Base-by-base conservation (phyloP, 139 green algal species). In the Picochlorum sp. region DNA sequence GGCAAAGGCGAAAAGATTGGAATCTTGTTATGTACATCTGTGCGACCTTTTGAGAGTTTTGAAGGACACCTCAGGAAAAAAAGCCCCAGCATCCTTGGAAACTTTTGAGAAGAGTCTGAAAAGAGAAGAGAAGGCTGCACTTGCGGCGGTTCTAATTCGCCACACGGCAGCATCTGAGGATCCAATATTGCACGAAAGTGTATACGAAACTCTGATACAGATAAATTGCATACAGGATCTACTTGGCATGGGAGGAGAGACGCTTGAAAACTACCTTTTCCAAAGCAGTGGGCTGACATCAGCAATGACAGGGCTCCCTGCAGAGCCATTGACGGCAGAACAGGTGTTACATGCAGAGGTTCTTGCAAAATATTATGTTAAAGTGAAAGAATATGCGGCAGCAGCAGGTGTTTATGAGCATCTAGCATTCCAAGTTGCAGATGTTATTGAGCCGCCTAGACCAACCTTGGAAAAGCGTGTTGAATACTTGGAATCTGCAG, bases 331-430 rank as follows among this genome's bases (percentile, higher is more conserved):
- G 45, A 26, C 34, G 2, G 56, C 62, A 21, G 13, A 15, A 24
- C 70, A 84, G 63, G 76, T 81, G 24, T 4, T 70, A 31, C 45
- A 74, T 49, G 63, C 67, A 15, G 71, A 80, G 38, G 52, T 83
- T 63, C 70, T 91, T 60, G 80, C 84, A 21, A 74, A 73, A 68
- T 66, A 89, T 55, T 81, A 86, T 63, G 72, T 84, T 16, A 45
- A 20, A 24, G 54, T 70, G 3, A 56, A 45, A 3, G 30, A 57
- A 15, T 76, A 71, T 45, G 70, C 66, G 21, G 68, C 63, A 44
- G 69, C 70, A 1, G 82, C 78, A 51, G 56, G 23, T 30, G 70
- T 90, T 34, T 82, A 83, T 52, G 65, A 72, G 21, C 70, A 77
- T 21, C 73, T 95, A 45, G 86, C 77, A 0, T 66, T 66, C 38